phyloP scores from a whole-genome alignment of 768 basidiomycete species.

The Strobilomyces dryophilus region DNA sequence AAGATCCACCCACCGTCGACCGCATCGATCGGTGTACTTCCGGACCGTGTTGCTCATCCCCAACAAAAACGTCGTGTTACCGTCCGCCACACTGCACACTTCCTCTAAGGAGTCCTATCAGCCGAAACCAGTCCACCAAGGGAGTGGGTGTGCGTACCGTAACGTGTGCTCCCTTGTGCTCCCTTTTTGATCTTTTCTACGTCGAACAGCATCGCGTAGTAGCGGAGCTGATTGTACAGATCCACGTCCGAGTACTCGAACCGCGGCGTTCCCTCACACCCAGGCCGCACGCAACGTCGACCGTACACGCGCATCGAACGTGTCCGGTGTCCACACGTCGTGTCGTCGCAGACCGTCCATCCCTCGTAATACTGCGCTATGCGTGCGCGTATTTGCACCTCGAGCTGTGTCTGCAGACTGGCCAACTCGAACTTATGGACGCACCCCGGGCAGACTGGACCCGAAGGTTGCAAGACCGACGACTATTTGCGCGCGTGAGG shows the following conservation, averaged over 20 bases:
- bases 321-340: conserved; percentile 79
- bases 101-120: conserved; percentile 21
- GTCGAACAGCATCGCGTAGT: conserved; percentile 78
- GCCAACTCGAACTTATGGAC: conserved; percentile 44
- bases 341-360: conserved; percentile 85
- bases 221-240: conserved; percentile 89
- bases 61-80: conserved; percentile 50
- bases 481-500: conserved; percentile 38
- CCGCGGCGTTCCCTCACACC: conserved; percentile 10
- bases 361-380: conserved; percentile 85
- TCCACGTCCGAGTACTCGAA: conserved; percentile 76
- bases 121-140: background rate
- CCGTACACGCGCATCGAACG: conserved; percentile 94
- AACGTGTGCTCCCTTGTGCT: conserved; percentile 42
- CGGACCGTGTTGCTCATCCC: conserved; percentile 57
- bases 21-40: conserved; percentile 83
- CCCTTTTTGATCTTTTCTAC: conserved; percentile 53
- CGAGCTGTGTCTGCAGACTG: conserved; percentile 80
- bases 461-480: conserved; percentile 60
- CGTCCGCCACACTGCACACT: conserved; percentile 43
- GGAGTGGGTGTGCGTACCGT: conserved; percentile 28
- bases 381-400: conserved; percentile 74
- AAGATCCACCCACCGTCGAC: conserved; percentile 87
- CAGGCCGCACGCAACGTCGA: conserved; percentile 60
- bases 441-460: conserved; percentile 72